Evolutionary conservation across 2,329 filamentous ascomycete species (phyloP), one percentile per base, ranked within the genome.

Genomic region (Calycina herbarum): DNA sequence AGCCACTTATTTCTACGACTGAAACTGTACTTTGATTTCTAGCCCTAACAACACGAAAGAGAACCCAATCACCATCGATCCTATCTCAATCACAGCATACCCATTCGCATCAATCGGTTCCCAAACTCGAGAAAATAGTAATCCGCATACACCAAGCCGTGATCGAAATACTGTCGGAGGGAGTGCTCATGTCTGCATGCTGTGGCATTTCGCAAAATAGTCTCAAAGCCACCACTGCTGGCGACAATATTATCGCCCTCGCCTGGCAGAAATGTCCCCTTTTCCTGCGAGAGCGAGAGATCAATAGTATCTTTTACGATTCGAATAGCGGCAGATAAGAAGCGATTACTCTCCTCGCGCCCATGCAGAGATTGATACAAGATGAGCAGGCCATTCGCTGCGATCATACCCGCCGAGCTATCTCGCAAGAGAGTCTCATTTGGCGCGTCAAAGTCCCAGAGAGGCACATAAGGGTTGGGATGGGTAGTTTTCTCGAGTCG

Each of bases 371-470:
- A 72, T 59, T 80, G 76, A 0, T 78, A 78, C 0, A 81, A 67
- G 0, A 81, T 45, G 0, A 81, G 70, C 74, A 81, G 74, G 0
- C 79, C 79, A 60, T 81, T 81, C 5, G 79, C 78, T 0, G 79
- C 77, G 57, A 80, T 80, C 20, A 76, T 70, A 0, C 78, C 79
- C 0, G 79, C 78, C 0, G 78, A 80, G 2, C 75, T 76, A 24
- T 80, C 78, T 0, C 77, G 70, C 17, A 79, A 56, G 0, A 77
- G 76, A 0, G 66, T 63, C 38, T 40, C 45, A 40, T 77, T 73
- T 0, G 82, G 82, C 0, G 82, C 82, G 66, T 84, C 79, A 58
- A 85, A 85, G 63, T 85, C 83, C 78, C 77, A 79, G 0, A 77
- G 70, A 2, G 78, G 78, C 1, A 77, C 74, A 20, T 72, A 68